Evolutionary conservation across 257 asterid species (phyloP).

Genomic region (Mentha longifolia): DNA sequence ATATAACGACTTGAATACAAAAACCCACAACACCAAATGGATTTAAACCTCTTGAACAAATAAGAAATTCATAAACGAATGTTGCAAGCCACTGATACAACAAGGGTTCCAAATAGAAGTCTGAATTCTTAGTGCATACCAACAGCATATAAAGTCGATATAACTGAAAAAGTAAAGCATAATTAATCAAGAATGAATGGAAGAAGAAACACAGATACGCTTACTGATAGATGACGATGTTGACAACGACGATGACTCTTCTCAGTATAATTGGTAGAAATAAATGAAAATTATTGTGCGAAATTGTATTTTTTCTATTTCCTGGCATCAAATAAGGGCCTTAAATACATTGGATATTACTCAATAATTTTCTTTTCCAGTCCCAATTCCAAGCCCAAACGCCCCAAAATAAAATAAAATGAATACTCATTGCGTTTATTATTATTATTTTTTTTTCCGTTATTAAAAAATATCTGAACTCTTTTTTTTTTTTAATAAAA

Average conservation of each 20-base stretch:
- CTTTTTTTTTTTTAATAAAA: too few relatives aligned
- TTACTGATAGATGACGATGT: constrained; percentile 33
- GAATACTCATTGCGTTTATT: too few relatives aligned
- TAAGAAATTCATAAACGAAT: neutral
- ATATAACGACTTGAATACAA: neutral
- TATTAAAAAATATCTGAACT: too few relatives aligned
- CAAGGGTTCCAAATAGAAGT: constrained; percentile 23
- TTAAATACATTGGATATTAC: neutral
- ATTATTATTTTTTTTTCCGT: too few relatives aligned
- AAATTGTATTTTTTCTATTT: too few relatives aligned
- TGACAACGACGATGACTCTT: constrained; percentile 27
- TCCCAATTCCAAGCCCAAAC: too few relatives aligned
- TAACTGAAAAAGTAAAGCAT: neutral
- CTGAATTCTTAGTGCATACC: constrained; percentile 1
- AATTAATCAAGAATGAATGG: constrained; percentile 7
- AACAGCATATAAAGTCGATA: neutral
- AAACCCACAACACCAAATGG: constrained; percentile 15
- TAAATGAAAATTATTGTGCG: neutral
- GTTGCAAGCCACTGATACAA: constrained; percentile 5
- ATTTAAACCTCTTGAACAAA: neutral
- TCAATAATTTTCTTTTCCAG: neutral
- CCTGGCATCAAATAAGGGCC: too few relatives aligned
- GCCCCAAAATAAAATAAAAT: too few relatives aligned
- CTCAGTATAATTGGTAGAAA: neutral
- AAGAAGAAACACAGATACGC: constrained; percentile 23